phyloP scores from a whole-genome alignment of 2,329 filamentous ascomycete species.

The Curvularia spicifera region DNA sequence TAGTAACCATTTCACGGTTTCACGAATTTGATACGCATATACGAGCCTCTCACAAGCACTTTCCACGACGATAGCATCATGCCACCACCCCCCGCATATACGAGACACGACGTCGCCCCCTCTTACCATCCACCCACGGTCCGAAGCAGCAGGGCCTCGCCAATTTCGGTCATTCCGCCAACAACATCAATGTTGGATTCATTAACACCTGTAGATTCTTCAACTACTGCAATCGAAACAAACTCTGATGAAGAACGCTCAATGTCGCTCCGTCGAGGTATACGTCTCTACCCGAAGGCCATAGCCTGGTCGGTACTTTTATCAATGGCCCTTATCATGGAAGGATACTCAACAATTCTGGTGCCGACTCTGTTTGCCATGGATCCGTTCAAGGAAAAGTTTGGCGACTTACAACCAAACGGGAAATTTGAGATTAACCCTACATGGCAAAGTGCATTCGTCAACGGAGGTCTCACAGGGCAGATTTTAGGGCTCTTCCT shows the following conservation, averaged over 20 bases:
- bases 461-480: slow-evolving; percentile 51
- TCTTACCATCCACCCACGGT: not conserved
- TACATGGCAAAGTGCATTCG: slow-evolving; percentile 51
- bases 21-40: not conserved
- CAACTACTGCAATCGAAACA: not conserved
- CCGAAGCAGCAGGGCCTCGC: not conserved
- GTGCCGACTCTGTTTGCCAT: slow-evolving; percentile 74
- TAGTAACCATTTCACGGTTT: not conserved
- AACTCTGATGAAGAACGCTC: slow-evolving; percentile 12
- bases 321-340: slow-evolving; percentile 85
- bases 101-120: not conserved
- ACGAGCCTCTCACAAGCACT: not conserved
- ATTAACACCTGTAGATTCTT: not conserved
- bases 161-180: slow-evolving; percentile 1
- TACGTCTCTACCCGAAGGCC: slow-evolving; percentile 83
- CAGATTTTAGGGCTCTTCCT: slow-evolving; percentile 50
- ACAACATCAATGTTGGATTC: not conserved
- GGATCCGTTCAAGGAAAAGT: slow-evolving; percentile 49
- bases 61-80: not conserved
- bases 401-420: slow-evolving; percentile 30
- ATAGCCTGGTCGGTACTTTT: slow-evolving; percentile 80
- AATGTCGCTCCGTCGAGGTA: slow-evolving; percentile 67
- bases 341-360: slow-evolving; percentile 80
- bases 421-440: slow-evolving; percentile 47
- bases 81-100: not conserved